These are phyloP conservation scores for Multifurca ochricompacta DNA, from an alignment of 768 basidiomycete species.

Conservation along the genomic window DNA sequence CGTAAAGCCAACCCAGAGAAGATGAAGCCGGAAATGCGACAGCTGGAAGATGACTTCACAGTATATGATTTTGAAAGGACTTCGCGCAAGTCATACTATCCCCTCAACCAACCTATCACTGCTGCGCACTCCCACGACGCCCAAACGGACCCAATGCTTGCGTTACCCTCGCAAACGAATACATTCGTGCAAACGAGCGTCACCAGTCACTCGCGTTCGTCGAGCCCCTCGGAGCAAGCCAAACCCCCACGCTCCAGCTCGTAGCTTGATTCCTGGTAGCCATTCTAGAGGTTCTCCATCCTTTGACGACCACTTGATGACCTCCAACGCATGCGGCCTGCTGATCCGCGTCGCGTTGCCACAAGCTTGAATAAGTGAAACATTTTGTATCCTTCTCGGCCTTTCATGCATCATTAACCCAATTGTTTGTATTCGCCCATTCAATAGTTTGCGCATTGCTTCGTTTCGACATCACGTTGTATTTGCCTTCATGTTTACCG, in stretches of 20 bases:
- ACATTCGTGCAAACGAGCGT: conserved; percentile 12
- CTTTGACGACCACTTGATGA: conserved; percentile 7
- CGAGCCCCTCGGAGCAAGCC: not conserved
- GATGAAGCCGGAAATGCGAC: conserved; percentile 84
- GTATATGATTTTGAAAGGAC: conserved; percentile 77
- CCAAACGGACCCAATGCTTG: not conserved
- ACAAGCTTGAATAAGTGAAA: not conserved
- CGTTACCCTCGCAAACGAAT: conserved; percentile 17
- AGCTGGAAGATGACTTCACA: conserved; percentile 95
- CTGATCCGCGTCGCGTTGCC: not conserved
- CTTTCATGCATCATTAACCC: not conserved
- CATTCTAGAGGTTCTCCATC: not conserved
- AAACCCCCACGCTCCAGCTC: not conserved
- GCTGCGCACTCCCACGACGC: conserved; percentile 10
- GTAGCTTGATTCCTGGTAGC: conserved; percentile 1
- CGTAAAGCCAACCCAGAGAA: conserved; percentile 82
- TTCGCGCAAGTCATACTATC: conserved; percentile 78
- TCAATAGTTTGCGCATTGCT: conserved; percentile 2
- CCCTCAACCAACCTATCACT: conserved; percentile 62
- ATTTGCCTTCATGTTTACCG: not conserved
- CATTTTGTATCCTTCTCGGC: not conserved
- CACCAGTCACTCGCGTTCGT: not conserved
- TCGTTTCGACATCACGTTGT: conserved; percentile 3
- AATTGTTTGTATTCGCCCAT: conserved; percentile 10
- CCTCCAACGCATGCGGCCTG: not conserved